Evolutionary conservation across 345 rosid genomes (phyloP).

Genomic region (Citrus hindsii): DNA sequence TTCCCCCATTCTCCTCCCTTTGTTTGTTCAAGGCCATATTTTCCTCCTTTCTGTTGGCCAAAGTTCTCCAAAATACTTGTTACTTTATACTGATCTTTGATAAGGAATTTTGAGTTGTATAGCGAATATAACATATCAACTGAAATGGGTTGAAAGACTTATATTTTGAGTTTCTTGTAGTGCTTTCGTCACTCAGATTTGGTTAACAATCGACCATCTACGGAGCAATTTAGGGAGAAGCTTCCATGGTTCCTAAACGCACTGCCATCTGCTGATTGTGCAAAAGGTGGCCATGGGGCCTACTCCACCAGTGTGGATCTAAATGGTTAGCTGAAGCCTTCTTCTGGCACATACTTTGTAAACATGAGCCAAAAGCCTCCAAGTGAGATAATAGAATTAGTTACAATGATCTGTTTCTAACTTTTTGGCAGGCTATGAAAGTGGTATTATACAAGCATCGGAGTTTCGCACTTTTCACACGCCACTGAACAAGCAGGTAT

Average conservation of each 20-base stretch:
- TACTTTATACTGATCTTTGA: neutral
- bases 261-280: slow-evolving; percentile 98
- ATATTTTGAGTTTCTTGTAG: slow-evolving; percentile 46
- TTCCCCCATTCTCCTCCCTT: slow-evolving; percentile 14
- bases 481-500: slow-evolving; percentile 85
- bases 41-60: neutral
- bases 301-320: slow-evolving; percentile 80
- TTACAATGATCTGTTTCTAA: slow-evolving; percentile 1
- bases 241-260: slow-evolving; percentile 91
- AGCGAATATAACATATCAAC: neutral
- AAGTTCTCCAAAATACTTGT: neutral
- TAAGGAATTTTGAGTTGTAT: neutral
- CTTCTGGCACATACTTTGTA: slow-evolving; percentile 17
- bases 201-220: slow-evolving; percentile 67
- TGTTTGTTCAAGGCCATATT: neutral
- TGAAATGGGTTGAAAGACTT: slow-evolving; percentile 11
- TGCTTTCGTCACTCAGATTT: slow-evolving; percentile 87
- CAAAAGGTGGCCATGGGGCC: slow-evolving; percentile 99
- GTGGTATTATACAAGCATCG: slow-evolving; percentile 79
- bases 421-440: slow-evolving; percentile 60
- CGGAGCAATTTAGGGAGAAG: slow-evolving; percentile 74
- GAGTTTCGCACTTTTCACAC: slow-evolving; percentile 94
- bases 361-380: neutral
- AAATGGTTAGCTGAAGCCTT: slow-evolving; percentile 41
- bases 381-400: neutral